phyloP scores from a whole-genome alignment of 345 rosid genomes.

The Populus simonii region DNA sequence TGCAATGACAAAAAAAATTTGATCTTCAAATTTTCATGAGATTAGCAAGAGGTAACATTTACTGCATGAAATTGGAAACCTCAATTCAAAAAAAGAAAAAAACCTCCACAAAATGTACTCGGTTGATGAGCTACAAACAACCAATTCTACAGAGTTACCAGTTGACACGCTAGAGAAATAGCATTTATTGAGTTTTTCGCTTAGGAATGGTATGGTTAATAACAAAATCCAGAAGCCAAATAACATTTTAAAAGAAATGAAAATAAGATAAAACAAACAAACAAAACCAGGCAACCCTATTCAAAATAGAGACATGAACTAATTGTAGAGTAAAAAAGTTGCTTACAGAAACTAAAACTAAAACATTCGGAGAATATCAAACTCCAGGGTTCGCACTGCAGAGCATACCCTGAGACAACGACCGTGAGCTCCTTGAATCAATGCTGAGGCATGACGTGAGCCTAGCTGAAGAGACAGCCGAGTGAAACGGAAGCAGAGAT shows the following conservation, averaged over 20 bases:
- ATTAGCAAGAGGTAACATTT: background rate
- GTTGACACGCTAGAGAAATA: background rate
- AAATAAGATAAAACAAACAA: background rate
- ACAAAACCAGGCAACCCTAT: background rate
- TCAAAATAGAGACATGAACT: constrained; percentile 4
- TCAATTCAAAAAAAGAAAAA: background rate
- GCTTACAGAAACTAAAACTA: constrained; percentile 67
- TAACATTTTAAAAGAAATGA: background rate
- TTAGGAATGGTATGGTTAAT: background rate
- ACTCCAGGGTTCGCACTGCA: constrained; percentile 96
- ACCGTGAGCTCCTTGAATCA: constrained; percentile 70
- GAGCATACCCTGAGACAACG: constrained; percentile 98
- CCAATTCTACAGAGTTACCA: background rate
- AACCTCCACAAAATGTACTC: background rate
- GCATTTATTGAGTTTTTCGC: background rate
- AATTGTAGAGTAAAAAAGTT: constrained; percentile 30
- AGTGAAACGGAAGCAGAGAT: constrained; percentile 78
- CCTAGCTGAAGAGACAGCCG: constrained; percentile 80
- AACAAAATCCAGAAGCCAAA: background rate
- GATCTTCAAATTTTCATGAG: background rate
- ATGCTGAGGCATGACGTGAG: constrained; percentile 84
- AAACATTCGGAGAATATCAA: constrained; percentile 64
- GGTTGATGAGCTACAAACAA: background rate
- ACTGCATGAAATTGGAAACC: background rate
- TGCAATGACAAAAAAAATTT: background rate